Percentiles rank a stretch among this genome's conserved stretches.
Evolutionary conservation across 2,329 filamentous ascomycete species (phyloP).

Genomic region (Pseudogymnoascus sp.): DNA sequence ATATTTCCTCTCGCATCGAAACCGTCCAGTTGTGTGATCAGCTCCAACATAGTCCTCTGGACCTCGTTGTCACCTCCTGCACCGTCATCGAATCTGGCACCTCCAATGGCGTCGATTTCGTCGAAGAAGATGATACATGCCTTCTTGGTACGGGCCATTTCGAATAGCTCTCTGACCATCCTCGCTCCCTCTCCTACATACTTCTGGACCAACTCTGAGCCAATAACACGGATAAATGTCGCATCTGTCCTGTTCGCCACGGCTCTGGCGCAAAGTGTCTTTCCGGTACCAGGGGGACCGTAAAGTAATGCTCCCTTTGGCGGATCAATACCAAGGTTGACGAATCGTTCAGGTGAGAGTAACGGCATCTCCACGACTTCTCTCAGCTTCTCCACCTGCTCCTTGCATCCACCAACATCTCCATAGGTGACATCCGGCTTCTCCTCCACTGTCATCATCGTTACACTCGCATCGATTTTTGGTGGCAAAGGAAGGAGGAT

Average conservation of each 20-base stretch:
- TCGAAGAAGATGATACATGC: slow-evolving; percentile 99
- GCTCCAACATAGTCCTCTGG: slow-evolving; percentile 93
- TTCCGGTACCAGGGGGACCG: slow-evolving; percentile 95
- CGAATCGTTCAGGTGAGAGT: slow-evolving; percentile 91
- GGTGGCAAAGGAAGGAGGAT: slow-evolving; percentile 92
- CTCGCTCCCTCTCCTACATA: slow-evolving; percentile 96
- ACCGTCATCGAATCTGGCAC: slow-evolving; percentile 91
- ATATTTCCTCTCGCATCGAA: slow-evolving; percentile 97
- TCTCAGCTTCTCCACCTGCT: slow-evolving; percentile 97
- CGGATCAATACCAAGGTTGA: slow-evolving; percentile 96
- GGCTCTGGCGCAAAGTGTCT: slow-evolving; percentile 93
- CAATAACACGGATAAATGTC: slow-evolving; percentile 97
- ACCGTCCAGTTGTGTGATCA: slow-evolving; percentile 93
- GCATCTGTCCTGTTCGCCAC: slow-evolving; percentile 97
- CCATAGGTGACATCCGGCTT: slow-evolving; percentile 99
- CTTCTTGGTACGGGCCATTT: slow-evolving; percentile 99
- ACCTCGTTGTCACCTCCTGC: slow-evolving; percentile 97
- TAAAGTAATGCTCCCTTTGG: slow-evolving; percentile 96
- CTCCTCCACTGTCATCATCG: slow-evolving; percentile 99
- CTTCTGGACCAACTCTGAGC: slow-evolving; percentile 95
- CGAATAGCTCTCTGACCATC: slow-evolving; percentile 97
- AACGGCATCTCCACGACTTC: slow-evolving; percentile 99
- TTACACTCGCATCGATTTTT: slow-evolving; percentile 97
- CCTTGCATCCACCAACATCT: slow-evolving; percentile 97
- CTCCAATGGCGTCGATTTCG: slow-evolving; percentile 93